Conservation (phyloP, 345 rosid genomes). For the Stellera chamaejasme region DNA sequence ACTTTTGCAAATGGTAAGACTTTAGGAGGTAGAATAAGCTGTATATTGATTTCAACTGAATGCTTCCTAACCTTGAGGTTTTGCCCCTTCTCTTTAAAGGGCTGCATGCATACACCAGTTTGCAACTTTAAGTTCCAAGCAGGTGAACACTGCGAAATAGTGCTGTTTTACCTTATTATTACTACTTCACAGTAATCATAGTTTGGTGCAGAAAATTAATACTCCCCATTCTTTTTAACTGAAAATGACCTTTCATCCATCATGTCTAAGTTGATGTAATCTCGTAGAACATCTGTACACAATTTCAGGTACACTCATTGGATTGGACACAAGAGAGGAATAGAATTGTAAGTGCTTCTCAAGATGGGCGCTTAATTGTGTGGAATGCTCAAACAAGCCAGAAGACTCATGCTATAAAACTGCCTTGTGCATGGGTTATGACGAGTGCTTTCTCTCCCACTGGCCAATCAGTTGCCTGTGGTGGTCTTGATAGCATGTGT, state of each 20-base stretch:
- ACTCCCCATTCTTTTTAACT: neutral
- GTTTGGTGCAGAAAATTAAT: no score
- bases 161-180: no score
- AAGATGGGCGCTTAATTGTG: constrained; percentile 87
- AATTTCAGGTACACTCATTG: constrained; percentile 69
- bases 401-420: constrained; percentile 91
- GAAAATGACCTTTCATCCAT: neutral
- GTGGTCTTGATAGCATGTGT: constrained; percentile 92
- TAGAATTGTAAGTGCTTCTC: constrained; percentile 90
- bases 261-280: neutral
- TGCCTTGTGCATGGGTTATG: constrained; percentile 98
- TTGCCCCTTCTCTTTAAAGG: no score
- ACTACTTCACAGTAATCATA: no score
- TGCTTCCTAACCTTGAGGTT: no score
- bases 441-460: constrained; percentile 95
- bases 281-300: constrained; percentile 1
- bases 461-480: constrained; percentile 93
- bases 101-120: no score
- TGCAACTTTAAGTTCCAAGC: no score
- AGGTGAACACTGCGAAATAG: no score
- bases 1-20: no score
- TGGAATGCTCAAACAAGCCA: constrained; percentile 98
- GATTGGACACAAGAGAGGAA: constrained; percentile 91
- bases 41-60: no score
- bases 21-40: no score